Percentiles rank a stretch among this genome's conserved stretches.
Conservation (phyloP, 441 rosid species). For the Croton setiger region DNA sequence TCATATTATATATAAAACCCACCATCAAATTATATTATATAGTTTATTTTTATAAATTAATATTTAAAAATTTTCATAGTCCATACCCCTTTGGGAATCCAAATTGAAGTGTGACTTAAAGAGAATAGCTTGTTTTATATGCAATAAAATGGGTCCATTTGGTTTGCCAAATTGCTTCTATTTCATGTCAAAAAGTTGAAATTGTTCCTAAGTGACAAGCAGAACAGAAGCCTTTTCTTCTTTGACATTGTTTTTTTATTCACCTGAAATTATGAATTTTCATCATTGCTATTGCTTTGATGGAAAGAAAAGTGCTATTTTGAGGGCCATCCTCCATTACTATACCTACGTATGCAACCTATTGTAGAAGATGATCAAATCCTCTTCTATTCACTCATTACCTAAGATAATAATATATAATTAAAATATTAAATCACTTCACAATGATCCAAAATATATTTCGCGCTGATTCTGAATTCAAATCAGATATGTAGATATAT, state of each 20-base stretch:
- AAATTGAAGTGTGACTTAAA: conserved; percentile 20
- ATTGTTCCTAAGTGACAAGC: conserved; percentile 23
- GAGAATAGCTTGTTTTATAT: conserved; percentile 15
- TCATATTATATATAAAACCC: neutral
- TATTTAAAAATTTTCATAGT: no score
- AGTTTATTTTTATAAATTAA: no score
- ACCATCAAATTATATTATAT: neutral
- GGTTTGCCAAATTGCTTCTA: conserved; percentile 46
- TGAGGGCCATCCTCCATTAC: neutral
- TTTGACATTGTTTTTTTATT: conserved; percentile 6
- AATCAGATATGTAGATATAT: no score
- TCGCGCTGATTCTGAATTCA: no score
- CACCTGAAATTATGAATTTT: conserved; percentile 19
- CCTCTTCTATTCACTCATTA: no score
- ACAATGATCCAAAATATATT: no score
- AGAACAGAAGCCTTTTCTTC: conserved; percentile 16
- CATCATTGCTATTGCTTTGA: neutral
- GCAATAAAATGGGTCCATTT: conserved; percentile 31
- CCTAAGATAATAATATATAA: no score
- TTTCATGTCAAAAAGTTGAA: conserved; percentile 16
- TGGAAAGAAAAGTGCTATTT: neutral
- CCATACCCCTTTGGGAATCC: conserved; percentile 59
- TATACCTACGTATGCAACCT: neutral
- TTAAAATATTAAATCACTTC: no score
- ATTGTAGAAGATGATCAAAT: no score